A percentile compares a stretch with the other conserved stretches of the same genome.
These are phyloP conservation scores for Chaetomium fimeti DNA, from an alignment of 495 filamentous ascomycete species.

Conservation along the genomic window DNA sequence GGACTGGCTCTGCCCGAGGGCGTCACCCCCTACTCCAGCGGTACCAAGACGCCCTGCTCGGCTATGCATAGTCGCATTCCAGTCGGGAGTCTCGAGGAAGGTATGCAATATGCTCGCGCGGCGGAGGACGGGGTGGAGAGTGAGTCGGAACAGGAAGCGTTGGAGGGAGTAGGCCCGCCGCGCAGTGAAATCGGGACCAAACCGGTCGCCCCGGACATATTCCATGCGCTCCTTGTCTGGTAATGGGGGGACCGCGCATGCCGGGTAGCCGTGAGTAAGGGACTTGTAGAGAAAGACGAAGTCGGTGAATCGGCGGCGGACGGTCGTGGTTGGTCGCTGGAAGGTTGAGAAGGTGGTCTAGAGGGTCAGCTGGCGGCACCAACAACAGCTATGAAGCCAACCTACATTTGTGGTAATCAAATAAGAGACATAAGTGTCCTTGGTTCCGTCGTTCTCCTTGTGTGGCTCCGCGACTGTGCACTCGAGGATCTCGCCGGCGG, in stretches of 20 bases:
- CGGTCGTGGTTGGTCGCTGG: constrained; percentile 68
- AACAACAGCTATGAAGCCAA: constrained; percentile 19
- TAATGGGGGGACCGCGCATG: constrained; percentile 87
- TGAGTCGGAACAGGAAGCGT: constrained; percentile 83
- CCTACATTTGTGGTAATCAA: constrained; percentile 84
- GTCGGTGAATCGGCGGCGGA: constrained; percentile 92
- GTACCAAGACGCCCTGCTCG: constrained; percentile 59
- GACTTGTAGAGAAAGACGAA: constrained; percentile 96
- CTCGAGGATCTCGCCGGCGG: constrained; percentile 77
- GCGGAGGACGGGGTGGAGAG: constrained; percentile 87
- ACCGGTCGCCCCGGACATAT: constrained; percentile 93
- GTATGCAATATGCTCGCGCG: constrained; percentile 74
- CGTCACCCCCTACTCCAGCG: constrained; percentile 24
- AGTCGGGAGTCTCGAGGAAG: constrained; percentile 89
- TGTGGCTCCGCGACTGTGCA: constrained; percentile 76
- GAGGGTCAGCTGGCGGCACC: constrained; percentile 10
- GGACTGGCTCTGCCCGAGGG: constrained; percentile 9
- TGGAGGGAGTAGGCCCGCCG: constrained; percentile 86
- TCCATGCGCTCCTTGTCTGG: constrained; percentile 99
- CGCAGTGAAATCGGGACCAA: constrained; percentile 89
- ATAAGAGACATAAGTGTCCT: constrained; percentile 95
- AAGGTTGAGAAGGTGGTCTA: constrained; percentile 94
- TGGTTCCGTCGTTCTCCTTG: constrained; percentile 96
- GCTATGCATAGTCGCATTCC: constrained; percentile 91
- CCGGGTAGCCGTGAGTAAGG: constrained; percentile 80